Conservation (phyloP, 1,284 basidiomycete species). For the Neolentinus lepideus region DNA sequence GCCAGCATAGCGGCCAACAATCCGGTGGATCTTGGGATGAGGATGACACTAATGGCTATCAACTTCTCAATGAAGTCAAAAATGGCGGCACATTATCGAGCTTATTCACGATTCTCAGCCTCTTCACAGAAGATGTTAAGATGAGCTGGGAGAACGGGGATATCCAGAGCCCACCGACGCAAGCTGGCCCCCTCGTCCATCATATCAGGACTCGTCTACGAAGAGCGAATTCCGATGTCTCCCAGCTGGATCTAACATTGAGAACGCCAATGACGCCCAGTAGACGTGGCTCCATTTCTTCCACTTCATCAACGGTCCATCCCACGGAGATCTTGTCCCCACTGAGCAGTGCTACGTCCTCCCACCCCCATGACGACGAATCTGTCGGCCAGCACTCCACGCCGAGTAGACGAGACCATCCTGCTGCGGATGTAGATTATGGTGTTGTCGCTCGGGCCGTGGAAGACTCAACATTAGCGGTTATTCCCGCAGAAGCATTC, state of each 20-base stretch:
- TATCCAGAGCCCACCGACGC: slow-evolving; percentile 1
- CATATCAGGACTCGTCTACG: slow-evolving; percentile 17
- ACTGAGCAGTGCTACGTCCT: not conserved
- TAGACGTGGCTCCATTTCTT: slow-evolving; percentile 49
- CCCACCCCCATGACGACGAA: not conserved
- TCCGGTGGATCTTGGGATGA: slow-evolving; percentile 64
- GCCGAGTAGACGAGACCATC: slow-evolving; percentile 2
- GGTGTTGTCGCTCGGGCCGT: slow-evolving; percentile 85
- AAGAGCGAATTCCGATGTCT: slow-evolving; percentile 55
- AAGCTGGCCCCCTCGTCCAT: slow-evolving; percentile 6
- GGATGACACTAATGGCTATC: slow-evolving; percentile 88
- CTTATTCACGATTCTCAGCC: slow-evolving; percentile 84
- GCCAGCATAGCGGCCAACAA: slow-evolving; percentile 32
- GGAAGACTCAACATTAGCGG: slow-evolving; percentile 94
- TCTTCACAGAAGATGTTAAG: slow-evolving; percentile 97
- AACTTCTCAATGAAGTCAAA: slow-evolving; percentile 89
- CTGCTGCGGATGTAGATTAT: slow-evolving; percentile 33
- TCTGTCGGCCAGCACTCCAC: not conserved
- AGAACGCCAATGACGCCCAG: slow-evolving; percentile 17
- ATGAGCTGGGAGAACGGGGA: slow-evolving; percentile 80
- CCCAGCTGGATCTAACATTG: slow-evolving; percentile 45
- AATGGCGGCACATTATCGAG: slow-evolving; percentile 94
- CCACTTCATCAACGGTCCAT: slow-evolving; percentile 61
- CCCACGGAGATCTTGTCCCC: slow-evolving; percentile 28
- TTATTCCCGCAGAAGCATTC: slow-evolving; percentile 98